A percentile compares a stretch with the other conserved stretches of the same genome.
These are phyloP conservation scores for Linum tenue DNA, from an alignment of 345 rosid genomes.

Conservation along the genomic window DNA sequence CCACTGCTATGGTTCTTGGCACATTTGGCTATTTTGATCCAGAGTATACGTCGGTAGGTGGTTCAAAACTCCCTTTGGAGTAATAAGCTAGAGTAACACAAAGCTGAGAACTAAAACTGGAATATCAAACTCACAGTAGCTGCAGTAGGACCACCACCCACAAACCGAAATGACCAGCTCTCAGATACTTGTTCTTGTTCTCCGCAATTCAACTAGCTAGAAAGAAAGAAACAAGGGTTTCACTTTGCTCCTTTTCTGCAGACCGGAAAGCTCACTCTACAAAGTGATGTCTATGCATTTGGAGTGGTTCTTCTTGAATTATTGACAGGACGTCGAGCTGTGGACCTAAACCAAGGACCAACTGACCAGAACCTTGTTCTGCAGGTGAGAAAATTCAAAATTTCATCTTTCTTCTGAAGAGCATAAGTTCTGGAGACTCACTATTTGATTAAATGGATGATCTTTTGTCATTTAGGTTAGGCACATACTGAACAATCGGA, in stretches of 20 bases:
- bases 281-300: constrained; percentile 94
- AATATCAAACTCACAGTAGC: no score
- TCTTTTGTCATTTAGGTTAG: constrained; percentile 52
- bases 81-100: background rate
- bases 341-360: constrained; percentile 77
- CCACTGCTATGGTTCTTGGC: constrained; percentile 91
- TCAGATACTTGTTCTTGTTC: no score
- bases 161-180: no score
- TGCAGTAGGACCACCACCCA: no score
- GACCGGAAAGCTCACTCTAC: constrained; percentile 95
- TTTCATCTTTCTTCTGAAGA: constrained; percentile 2
- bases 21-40: constrained; percentile 98
- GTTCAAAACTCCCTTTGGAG: background rate
- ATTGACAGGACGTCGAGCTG: constrained; percentile 90
- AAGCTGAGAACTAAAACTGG: background rate
- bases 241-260: constrained; percentile 19
- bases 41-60: constrained; percentile 79
- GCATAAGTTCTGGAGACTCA: constrained; percentile 6
- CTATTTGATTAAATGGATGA: constrained; percentile 9
- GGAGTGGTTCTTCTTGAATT: constrained; percentile 94
- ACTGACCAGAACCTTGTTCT: constrained; percentile 86
- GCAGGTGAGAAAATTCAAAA: constrained; percentile 40
- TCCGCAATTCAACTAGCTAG: no score
- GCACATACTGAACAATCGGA: constrained; percentile 64
- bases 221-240: no score